These are phyloP conservation scores for Takashimella koratensis DNA, from an alignment of 1,284 basidiomycete species.

Conservation along the genomic window DNA sequence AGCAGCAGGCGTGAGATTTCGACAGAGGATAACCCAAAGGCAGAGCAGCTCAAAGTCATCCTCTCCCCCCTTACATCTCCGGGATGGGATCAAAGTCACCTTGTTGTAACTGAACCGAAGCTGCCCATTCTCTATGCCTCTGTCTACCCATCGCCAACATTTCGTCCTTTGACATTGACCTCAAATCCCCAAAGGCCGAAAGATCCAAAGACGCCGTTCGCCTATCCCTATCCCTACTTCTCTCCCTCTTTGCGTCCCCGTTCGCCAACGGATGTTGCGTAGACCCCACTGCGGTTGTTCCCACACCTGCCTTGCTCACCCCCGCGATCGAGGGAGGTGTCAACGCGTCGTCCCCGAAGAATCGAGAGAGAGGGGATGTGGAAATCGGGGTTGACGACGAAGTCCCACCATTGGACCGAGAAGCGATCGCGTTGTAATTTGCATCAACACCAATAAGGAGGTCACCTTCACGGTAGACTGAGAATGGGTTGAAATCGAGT, in stretches of 20 bases:
- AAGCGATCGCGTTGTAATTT: not conserved
- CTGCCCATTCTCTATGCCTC: not conserved
- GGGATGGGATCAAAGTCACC: not conserved
- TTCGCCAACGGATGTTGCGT: not conserved
- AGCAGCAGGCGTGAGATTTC: too few relatives aligned
- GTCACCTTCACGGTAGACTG: constrained; percentile 22
- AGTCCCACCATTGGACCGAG: not conserved
- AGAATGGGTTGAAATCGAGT: constrained; percentile 39
- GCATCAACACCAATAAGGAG: constrained; percentile 17
- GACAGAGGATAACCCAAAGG: too few relatives aligned
- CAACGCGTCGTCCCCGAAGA: not conserved
- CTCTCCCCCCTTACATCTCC: not conserved
- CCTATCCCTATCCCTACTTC: too few relatives aligned
- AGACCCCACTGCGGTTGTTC: too few relatives aligned
- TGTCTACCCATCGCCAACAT: not conserved
- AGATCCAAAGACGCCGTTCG: not conserved
- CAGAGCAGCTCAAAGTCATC: too few relatives aligned
- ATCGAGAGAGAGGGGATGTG: not conserved
- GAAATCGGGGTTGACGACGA: too few relatives aligned
- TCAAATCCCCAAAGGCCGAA: not conserved
- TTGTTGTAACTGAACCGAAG: not conserved
- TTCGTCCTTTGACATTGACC: not conserved
- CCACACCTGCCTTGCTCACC: too few relatives aligned
- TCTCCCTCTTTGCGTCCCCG: not conserved
- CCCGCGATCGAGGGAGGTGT: too few relatives aligned